These are phyloP conservation scores for Blumeriella jaapii DNA, from an alignment of 2,329 filamentous ascomycete species.

Conservation along the genomic window DNA sequence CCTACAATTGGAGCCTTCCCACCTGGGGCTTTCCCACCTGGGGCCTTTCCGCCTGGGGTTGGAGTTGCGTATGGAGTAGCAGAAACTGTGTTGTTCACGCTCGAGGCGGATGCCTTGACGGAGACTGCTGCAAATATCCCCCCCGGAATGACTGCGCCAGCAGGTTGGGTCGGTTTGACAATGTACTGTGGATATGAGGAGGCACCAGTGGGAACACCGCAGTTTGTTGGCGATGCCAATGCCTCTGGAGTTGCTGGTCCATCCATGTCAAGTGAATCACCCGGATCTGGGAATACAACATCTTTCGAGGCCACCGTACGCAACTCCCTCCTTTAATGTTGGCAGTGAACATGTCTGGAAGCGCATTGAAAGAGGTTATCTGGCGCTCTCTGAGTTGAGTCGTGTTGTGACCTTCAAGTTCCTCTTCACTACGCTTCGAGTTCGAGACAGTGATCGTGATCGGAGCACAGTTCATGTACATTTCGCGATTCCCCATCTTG, in stretches of 20 bases:
- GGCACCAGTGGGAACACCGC: constrained; percentile 20
- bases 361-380: constrained; percentile 42
- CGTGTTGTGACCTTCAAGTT: constrained; percentile 10
- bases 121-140: constrained; percentile 29
- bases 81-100: constrained; percentile 5
- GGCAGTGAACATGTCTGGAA: constrained; percentile 66
- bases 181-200: constrained; percentile 11
- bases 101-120: constrained; percentile 7
- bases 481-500: constrained; percentile 81
- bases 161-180: constrained; percentile 2
- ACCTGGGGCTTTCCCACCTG: too few species aligned
- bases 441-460: constrained; percentile 48
- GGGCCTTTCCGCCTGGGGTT: constrained; percentile 15
- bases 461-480: constrained; percentile 95
- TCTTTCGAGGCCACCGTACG: constrained; percentile 41
- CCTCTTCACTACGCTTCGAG: constrained; percentile 31
- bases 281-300: constrained; percentile 58
- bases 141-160: constrained; percentile 14
- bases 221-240: constrained; percentile 22
- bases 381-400: constrained; percentile 24
- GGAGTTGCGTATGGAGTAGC: constrained; percentile 10
- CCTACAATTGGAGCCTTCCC: too few species aligned
- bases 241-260: constrained; percentile 25
- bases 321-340: constrained; percentile 54
- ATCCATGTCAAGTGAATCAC: constrained; percentile 41